phyloP scores from a whole-genome alignment of 768 basidiomycete genomes.

The Hypholoma fasciculare region DNA sequence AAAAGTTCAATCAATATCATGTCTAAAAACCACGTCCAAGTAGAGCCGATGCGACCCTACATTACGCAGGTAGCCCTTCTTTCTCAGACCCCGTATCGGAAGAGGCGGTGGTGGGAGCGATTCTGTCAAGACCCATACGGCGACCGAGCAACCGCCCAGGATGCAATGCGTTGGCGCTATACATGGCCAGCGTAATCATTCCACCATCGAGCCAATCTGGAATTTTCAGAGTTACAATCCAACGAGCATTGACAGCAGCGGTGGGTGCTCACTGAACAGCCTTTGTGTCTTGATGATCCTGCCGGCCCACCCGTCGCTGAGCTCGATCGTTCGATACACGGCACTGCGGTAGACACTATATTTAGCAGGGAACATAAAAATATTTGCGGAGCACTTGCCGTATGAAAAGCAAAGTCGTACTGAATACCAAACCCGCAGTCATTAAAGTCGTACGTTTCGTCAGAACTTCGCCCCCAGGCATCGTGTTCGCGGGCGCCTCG shows the following conservation, averaged over 20 bases:
- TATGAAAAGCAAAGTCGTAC: constrained; percentile 44
- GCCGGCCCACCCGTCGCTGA: constrained; percentile 52
- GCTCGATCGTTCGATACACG: constrained; percentile 53
- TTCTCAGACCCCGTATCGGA: background rate
- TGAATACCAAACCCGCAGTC: constrained; percentile 35
- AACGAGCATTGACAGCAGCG: background rate
- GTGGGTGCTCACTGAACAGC: constrained; percentile 29
- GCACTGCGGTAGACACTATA: constrained; percentile 29
- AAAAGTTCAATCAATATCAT: too few species aligned
- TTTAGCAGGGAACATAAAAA: background rate
- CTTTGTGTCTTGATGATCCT: constrained; percentile 47
- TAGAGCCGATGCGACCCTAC: background rate
- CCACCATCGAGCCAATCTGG: constrained; percentile 52
- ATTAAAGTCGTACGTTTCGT: constrained; percentile 28
- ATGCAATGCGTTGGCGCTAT: constrained; percentile 46
- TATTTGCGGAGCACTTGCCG: constrained; percentile 30
- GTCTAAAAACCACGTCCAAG: too few species aligned
- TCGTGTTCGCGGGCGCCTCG: background rate
- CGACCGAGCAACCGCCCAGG: constrained; percentile 39
- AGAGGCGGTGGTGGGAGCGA: background rate
- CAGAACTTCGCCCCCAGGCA: constrained; percentile 8
- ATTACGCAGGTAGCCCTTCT: background rate
- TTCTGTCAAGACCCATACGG: background rate
- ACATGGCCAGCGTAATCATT: constrained; percentile 50
- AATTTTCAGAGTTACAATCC: background rate